phyloP scores from a whole-genome alignment of 257 asterid genomes.

The Lycium ferocissimum region DNA sequence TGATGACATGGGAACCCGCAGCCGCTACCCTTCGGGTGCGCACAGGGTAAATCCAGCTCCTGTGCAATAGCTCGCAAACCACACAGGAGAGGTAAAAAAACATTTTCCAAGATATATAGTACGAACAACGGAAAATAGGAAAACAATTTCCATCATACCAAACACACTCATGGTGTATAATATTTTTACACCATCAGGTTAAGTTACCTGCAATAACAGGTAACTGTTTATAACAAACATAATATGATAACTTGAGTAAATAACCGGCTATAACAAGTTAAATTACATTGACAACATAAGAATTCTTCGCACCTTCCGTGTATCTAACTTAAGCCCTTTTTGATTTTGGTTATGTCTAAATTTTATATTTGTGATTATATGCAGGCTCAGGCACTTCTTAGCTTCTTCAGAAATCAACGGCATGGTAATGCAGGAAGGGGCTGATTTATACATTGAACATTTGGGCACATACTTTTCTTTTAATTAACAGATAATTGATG shows the following conservation, averaged over 20 bases:
- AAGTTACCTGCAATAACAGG: background rate
- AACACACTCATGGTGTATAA: no score
- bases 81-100: no score
- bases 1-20: no score
- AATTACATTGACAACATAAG: background rate
- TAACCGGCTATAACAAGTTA: background rate
- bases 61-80: no score
- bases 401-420: conserved; percentile 80
- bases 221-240: background rate
- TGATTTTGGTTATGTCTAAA: background rate
- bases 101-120: no score
- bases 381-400: conserved; percentile 87
- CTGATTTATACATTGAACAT: conserved; percentile 42
- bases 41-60: no score
- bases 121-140: no score
- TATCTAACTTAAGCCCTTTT: background rate
- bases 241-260: background rate
- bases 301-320: background rate
- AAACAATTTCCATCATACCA: no score
- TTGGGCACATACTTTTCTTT: conserved; percentile 31
- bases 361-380: conserved; percentile 21
- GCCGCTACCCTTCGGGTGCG: no score
- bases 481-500: conserved; percentile 37
- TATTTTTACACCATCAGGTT: background rate
- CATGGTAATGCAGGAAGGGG: conserved; percentile 72